These are phyloP conservation scores for Pichia kudriavzevii DNA, from an alignment of 1,139 yeast genomes.

Conservation along the genomic window DNA sequence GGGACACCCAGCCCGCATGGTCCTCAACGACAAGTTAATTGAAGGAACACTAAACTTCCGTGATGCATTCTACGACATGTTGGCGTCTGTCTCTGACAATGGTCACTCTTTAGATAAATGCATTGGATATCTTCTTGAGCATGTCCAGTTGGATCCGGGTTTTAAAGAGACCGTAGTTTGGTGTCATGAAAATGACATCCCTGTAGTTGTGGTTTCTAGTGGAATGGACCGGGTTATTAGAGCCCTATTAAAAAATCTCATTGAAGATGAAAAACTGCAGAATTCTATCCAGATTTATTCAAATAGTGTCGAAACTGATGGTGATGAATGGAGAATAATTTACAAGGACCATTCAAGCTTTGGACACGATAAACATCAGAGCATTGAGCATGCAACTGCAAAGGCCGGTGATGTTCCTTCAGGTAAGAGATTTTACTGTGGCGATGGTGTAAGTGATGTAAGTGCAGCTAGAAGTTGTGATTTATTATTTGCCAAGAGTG, in stretches of 20 bases:
- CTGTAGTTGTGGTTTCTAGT: constrained; percentile 64
- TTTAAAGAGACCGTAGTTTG: constrained; percentile 75
- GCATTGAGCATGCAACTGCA: constrained; percentile 3
- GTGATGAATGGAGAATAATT: constrained; percentile 67
- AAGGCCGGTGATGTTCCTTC: not conserved
- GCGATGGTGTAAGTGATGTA: constrained; percentile 94
- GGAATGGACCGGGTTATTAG: constrained; percentile 92
- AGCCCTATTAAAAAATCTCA: constrained; percentile 63
- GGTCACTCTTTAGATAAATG: constrained; percentile 58
- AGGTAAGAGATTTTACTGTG: constrained; percentile 61
- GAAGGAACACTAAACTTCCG: constrained; percentile 52
- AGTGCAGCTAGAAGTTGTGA: constrained; percentile 95
- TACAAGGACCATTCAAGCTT: constrained; percentile 80
- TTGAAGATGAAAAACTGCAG: constrained; percentile 67
- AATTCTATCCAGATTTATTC: constrained; percentile 72
- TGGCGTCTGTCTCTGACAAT: constrained; percentile 59
- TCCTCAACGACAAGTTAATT: constrained; percentile 64
- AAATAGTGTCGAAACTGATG: constrained; percentile 41
- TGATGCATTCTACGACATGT: constrained; percentile 79
- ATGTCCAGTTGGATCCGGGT: constrained; percentile 83
- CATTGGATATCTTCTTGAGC: constrained; percentile 50
- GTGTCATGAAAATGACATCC: constrained; percentile 64
- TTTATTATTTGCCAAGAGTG: constrained; percentile 85
- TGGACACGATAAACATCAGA: constrained; percentile 74
- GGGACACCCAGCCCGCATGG: constrained; percentile 61